Conservation (phyloP, 306 rosid genomes). For the Glycyrrhiza uralensis region DNA sequence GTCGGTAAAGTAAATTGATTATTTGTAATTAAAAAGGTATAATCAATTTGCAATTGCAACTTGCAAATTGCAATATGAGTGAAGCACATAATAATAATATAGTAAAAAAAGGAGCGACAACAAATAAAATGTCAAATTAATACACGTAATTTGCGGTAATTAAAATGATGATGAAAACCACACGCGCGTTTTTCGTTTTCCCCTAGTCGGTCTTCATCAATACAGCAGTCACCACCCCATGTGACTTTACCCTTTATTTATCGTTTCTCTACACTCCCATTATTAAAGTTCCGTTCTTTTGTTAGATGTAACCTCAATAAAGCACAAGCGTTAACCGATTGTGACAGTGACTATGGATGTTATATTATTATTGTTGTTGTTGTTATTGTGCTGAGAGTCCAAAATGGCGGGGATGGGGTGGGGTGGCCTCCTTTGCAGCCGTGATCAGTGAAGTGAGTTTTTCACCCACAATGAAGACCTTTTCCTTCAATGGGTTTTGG, state of each 20-base stretch:
- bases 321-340: slow-evolving; percentile 13
- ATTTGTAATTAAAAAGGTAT: background rate
- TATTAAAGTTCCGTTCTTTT: background rate
- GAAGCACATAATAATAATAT: background rate
- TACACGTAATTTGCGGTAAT: background rate
- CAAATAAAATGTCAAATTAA: too few species aligned
- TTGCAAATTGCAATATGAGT: background rate
- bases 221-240: slow-evolving; percentile 42
- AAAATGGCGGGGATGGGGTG: slow-evolving; percentile 53
- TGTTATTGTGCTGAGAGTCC: slow-evolving; percentile 10
- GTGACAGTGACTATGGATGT: background rate
- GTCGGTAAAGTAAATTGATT: background rate
- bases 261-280: background rate
- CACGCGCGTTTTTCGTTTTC: slow-evolving; percentile 56
- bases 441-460: slow-evolving; percentile 25
- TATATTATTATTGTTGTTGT: background rate
- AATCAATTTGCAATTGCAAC: background rate
- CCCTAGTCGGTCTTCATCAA: slow-evolving; percentile 15
- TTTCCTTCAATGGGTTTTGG: slow-evolving; percentile 27
- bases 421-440: slow-evolving; percentile 7
- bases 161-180: background rate
- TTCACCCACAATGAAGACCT: slow-evolving; percentile 41
- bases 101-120: background rate
- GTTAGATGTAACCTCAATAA: slow-evolving; percentile 4
- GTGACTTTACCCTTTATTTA: slow-evolving; percentile 31